Base-by-base conservation (phyloP, 208 protist genomes). In the Crithidia mellificae region DNA sequence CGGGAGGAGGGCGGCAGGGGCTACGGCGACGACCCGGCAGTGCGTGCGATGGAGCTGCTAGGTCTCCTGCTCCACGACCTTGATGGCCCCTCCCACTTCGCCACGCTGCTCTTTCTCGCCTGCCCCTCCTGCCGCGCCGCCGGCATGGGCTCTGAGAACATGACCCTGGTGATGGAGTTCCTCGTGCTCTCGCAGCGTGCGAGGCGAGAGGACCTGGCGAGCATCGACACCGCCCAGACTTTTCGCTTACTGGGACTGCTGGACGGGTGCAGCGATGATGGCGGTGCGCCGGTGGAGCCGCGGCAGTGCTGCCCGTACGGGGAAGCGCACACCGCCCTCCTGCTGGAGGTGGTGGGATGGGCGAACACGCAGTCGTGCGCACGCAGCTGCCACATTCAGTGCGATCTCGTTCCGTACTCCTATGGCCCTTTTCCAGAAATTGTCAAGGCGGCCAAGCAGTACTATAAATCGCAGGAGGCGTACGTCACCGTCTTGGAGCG, bases 61-160 rank as follows among this genome's bases (percentile, higher is more conserved):
- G 54, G 56, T 3, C 69, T 78, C 34, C 50, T 83, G 24, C 32
- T 64, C 14, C 34, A 25, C 50, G 53, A 80, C 38, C 27, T 67
- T 8, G 25, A 64, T 24, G 44, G 29, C 6, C n/a, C 58, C 25
- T 27, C 44, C 29, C 39, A 22, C 17, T 58, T 76, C 20, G 32
- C 56, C 15, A 27, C 38, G 22, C 49, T 83, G 32, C 58, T 83
- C n/a, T 30, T 59, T 17, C 44, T 83, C 19, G 67, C 73, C 14
- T 83, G 74, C 38, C 73, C 78, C n/a, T 69, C 72, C 12, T 83
- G 78, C 68, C 73, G 78, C 15, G 29, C 49, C 27, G 30, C 52
- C 15, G 67, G 67, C 5, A 22, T 83, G 29, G n/a, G 6, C 53
- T 36, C 27, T 14, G 55, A 57, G 0, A 8, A 32, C 43, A 11